Evolutionary conservation across 768 basidiomycete species (phyloP).

Genomic region (Trametes elegans): DNA sequence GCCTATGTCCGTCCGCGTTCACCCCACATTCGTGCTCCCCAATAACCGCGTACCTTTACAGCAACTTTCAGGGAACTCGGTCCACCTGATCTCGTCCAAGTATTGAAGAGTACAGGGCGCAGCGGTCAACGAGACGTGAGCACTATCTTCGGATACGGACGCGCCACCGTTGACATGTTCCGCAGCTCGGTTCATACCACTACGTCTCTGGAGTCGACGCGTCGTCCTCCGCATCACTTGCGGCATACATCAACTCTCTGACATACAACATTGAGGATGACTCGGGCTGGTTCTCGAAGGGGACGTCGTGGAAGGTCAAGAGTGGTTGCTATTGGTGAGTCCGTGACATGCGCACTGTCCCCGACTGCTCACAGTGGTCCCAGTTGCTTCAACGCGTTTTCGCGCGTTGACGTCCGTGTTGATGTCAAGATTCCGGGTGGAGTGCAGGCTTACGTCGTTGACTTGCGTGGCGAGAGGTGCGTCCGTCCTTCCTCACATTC

Average conservation of each 20-base stretch:
- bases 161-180: conserved; percentile 2
- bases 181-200: conserved; percentile 91
- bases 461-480: conserved; percentile 90
- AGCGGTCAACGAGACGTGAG: conserved; percentile 85
- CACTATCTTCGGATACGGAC: conserved; percentile 18
- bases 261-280: conserved; percentile 92
- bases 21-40: conserved; percentile 15
- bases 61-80: conserved; percentile 96
- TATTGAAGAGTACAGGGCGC: conserved; percentile 86
- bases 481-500: conserved; percentile 26
- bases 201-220: conserved; percentile 99
- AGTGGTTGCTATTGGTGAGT: conserved; percentile 91
- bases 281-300: conserved; percentile 89
- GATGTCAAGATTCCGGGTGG: conserved; percentile 99
- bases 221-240: conserved; percentile 94
- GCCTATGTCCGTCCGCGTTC: conserved; percentile 61
- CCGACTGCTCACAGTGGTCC: background rate
- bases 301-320: conserved; percentile 83
- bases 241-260: conserved; percentile 98
- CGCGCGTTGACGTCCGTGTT: conserved; percentile 92
- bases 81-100: conserved; percentile 95
- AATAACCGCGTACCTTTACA: conserved; percentile 34
- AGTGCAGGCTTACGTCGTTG: conserved; percentile 90
- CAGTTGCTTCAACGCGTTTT: conserved; percentile 98
- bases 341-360: background rate